A percentile compares a stretch with the other conserved stretches of the same genome.
Conservation (phyloP, 768 basidiomycete genomes). For the Antrodiella citrinella region DNA sequence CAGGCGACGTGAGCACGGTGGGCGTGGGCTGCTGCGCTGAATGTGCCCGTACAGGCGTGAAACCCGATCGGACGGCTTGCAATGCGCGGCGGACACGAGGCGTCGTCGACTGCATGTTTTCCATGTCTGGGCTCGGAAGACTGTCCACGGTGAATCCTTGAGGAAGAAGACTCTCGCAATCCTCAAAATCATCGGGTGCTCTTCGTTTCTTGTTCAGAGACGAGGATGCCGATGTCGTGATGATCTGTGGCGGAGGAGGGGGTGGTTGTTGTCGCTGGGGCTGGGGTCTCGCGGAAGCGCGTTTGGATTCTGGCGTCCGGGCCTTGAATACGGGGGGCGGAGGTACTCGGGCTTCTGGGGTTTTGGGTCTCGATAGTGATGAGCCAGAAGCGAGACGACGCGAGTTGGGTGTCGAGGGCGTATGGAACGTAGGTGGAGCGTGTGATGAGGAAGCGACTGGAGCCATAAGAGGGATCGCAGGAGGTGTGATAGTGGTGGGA, state of each 20-base stretch:
- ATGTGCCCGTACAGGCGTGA: constrained; percentile 56
- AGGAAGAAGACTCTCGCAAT: constrained; percentile 43
- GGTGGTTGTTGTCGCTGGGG: not conserved
- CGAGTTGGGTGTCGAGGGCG: constrained; percentile 36
- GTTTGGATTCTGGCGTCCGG: constrained; percentile 38
- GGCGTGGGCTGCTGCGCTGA: constrained; percentile 22
- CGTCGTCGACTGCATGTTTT: constrained; percentile 25
- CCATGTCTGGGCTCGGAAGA: constrained; percentile 19
- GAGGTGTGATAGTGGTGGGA: constrained; percentile 9
- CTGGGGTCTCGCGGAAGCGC: constrained; percentile 6
- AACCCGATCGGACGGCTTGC: constrained; percentile 53
- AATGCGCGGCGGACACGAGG: constrained; percentile 57
- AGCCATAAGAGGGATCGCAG: constrained; percentile 12
- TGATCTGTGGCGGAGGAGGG: constrained; percentile 1
- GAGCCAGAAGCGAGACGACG: constrained; percentile 36
- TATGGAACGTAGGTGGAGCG: constrained; percentile 8
- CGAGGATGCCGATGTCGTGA: constrained; percentile 26
- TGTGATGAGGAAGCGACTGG: constrained; percentile 6
- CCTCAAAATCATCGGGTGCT: constrained; percentile 72
- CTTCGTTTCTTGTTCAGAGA: constrained; percentile 58
- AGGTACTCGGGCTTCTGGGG: constrained; percentile 26
- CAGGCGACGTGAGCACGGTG: constrained; percentile 36
- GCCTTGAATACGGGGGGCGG: constrained; percentile 38
- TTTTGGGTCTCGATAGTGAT: constrained; percentile 19
- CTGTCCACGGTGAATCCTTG: constrained; percentile 60